These are phyloP conservation scores for Pseudozyma sp. DNA, from an alignment of 1,284 basidiomycete species.

Conservation along the genomic window DNA sequence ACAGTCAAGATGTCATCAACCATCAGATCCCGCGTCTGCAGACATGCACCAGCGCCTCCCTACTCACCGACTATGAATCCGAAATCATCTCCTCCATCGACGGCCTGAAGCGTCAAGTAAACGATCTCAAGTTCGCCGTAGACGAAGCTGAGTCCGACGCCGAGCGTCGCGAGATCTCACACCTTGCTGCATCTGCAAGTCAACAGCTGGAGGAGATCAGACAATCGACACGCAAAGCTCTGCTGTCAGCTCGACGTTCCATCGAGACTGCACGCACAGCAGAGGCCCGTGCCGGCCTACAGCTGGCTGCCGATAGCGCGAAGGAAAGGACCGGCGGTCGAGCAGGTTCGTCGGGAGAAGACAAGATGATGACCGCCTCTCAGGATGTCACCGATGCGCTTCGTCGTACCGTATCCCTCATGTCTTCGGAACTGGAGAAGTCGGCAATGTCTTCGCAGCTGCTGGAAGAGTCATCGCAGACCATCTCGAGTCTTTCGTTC, in stretches of 20 bases:
- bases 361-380: conserved; percentile 61
- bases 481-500: conserved; percentile 52
- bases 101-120: conserved; percentile 43
- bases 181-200: conserved; percentile 5
- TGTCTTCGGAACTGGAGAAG: conserved; percentile 65
- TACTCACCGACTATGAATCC: conserved; percentile 46
- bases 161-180: conserved; percentile 34
- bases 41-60: conserved; percentile 25
- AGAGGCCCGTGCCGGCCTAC: conserved; percentile 28
- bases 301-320: conserved; percentile 45
- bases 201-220: conserved; percentile 39
- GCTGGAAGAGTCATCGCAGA: conserved; percentile 63
- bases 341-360: conserved; percentile 44
- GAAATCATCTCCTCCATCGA: conserved; percentile 53
- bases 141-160: conserved; percentile 49
- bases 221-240: conserved; percentile 25
- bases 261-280: conserved; percentile 32
- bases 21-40: conserved; percentile 50
- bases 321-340: conserved; percentile 44
- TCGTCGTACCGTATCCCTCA: conserved; percentile 60
- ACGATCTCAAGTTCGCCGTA: conserved; percentile 44
- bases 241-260: conserved; percentile 33
- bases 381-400: conserved; percentile 63
- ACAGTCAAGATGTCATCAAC: conserved; percentile 38
- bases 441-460: conserved; percentile 64